Percentiles rank a stretch among this genome's conserved stretches.
Conservation (phyloP, 2,329 filamentous ascomycete species). For the Tolypocladium paradoxum region DNA sequence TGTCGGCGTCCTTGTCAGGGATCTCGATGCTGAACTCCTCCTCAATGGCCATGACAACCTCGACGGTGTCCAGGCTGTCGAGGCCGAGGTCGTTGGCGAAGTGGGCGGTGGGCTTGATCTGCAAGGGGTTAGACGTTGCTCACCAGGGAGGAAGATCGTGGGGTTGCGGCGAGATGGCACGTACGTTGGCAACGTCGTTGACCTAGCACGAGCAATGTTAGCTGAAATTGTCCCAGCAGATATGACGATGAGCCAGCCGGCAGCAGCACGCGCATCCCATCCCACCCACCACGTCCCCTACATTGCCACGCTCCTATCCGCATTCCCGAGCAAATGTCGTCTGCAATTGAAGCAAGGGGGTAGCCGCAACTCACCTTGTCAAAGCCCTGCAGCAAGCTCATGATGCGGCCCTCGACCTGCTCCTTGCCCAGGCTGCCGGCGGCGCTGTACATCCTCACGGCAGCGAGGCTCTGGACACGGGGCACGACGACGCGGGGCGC, state of each 20-base stretch:
- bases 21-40: slow-evolving; percentile 92
- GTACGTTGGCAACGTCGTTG: slow-evolving; percentile 53
- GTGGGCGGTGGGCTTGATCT: slow-evolving; percentile 80
- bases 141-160: not conserved
- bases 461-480: slow-evolving; percentile 51
- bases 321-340: not conserved
- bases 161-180: slow-evolving; percentile 11
- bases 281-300: not conserved
- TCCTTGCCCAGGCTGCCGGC: slow-evolving; percentile 65
- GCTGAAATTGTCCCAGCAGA: slow-evolving; percentile 3
- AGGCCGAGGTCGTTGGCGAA: slow-evolving; percentile 96
- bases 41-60: slow-evolving; percentile 99
- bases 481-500: slow-evolving; percentile 48
- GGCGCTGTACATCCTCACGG: slow-evolving; percentile 78
- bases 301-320: not conserved
- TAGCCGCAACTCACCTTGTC: slow-evolving; percentile 56
- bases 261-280: not conserved
- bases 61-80: slow-evolving; percentile 95
- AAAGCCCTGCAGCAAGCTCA: slow-evolving; percentile 88
- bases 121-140: slow-evolving; percentile 8
- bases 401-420: slow-evolving; percentile 85
- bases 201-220: slow-evolving; percentile 39
- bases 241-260: not conserved
- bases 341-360: not conserved
- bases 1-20: slow-evolving; percentile 91